Evolutionary conservation across 371 early-diverging fungal species (phyloP), one percentile per base, ranked within the genome.

Genomic region (Mortierella sp.): DNA sequence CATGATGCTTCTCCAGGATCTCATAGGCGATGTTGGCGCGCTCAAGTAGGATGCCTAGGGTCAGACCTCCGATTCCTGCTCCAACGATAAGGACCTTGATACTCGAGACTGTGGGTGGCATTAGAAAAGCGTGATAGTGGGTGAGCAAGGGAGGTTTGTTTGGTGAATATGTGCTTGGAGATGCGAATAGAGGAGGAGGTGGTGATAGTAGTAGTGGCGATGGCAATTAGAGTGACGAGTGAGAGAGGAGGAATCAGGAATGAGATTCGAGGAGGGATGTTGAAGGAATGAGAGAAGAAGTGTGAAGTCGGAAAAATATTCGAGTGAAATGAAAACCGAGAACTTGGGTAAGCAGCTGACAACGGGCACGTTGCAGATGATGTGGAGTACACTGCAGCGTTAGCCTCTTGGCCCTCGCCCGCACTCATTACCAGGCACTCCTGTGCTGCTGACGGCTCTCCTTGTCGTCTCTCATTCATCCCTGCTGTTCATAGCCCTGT

Each of bases 11-110:
- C 39, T 66, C 67, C 8, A 66, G 44, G 14, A 66, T 54, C 49
- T 59, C 59, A 34, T 59, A 66, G 4, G 53, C 28, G 25, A 66
- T 66, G 17, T 66, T 52, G 55, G 67, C 67, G 9, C 53, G 58
- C 34, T 66, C 67, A 4, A 66, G 60, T 16, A 66, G 49, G 40
- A 66, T 45, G 1, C 46, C 67, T 3, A 66, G 46, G 37, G 54
- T 59, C 1, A 66, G 54, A n/a, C 67, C 67, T 3, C 59, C 67
- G 29, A 66, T 54, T 14, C 67, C 67, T 3, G 67, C 67, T 10
- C 67, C 67, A 2, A 66, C 59, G n/a, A 66, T 66, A 13, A 54
- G n/a, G 14, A 66, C 41, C 21, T 52, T 57, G 52, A 59, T 53
- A 13, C n/a, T 31, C 3, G 37, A n/a, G 22, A 56, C 27, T 14